These are phyloP conservation scores for Pseudopyrenochaeta lycopersici DNA, from an alignment of 2,329 filamentous ascomycete species.

Conservation along the genomic window DNA sequence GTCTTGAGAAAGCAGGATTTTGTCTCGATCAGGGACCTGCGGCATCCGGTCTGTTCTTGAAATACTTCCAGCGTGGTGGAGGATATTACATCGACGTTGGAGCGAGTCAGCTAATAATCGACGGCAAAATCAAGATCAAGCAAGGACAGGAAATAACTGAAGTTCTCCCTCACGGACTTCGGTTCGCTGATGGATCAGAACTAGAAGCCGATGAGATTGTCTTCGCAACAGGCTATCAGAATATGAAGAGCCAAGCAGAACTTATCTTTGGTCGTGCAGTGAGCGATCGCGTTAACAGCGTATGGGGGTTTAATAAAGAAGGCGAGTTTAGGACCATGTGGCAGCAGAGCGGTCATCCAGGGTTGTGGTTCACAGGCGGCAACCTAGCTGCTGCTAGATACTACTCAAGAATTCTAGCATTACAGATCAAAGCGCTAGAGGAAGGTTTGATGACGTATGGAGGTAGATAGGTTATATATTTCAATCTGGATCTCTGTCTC, in stretches of 20 bases:
- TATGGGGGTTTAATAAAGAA: constrained; percentile 57
- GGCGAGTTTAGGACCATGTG: constrained; percentile 58
- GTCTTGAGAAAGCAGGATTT: constrained; percentile 55
- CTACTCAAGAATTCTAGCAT: constrained; percentile 55
- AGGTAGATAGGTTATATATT: no score
- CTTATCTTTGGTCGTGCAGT: constrained; percentile 54
- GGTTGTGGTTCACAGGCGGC: constrained; percentile 58
- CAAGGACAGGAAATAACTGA: constrained; percentile 46
- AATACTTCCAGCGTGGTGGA: constrained; percentile 55
- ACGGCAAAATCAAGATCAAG: constrained; percentile 58
- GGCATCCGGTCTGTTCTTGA: constrained; percentile 44
- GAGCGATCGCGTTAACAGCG: constrained; percentile 53
- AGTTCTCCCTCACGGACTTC: constrained; percentile 52
- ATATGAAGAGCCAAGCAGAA: constrained; percentile 51
- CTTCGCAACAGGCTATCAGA: constrained; percentile 58
- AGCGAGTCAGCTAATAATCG: constrained; percentile 51
- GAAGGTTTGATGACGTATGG: no score
- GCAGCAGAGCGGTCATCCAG: constrained; percentile 44
- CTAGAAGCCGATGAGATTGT: constrained; percentile 58
- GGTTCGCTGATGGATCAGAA: constrained; percentile 54
- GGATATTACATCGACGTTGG: constrained; percentile 61
- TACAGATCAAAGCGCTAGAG: constrained; percentile 57
- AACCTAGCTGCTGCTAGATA: constrained; percentile 58
- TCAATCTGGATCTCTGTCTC: no score
- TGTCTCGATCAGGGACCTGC: constrained; percentile 44